Percentiles rank a stretch among this genome's conserved stretches.
phyloP scores from a whole-genome alignment of 2,329 filamentous ascomycete species.

The Sporothrix phasma region DNA sequence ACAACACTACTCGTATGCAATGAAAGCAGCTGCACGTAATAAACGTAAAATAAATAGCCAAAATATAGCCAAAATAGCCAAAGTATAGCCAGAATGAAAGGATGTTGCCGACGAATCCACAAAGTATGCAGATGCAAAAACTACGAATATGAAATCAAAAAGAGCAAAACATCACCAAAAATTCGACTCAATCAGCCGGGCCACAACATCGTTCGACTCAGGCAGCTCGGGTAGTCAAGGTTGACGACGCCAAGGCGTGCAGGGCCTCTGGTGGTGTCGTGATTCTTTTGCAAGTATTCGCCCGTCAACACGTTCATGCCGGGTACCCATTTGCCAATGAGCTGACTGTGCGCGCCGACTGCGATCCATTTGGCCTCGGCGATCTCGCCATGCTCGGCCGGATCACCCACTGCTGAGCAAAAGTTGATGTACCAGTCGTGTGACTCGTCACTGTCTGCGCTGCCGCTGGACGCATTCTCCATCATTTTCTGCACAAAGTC shows the following conservation, averaged over 20 bases:
- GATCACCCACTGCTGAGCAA: constrained; percentile 32
- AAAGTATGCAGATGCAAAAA: too few species aligned
- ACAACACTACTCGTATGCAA: neutral
- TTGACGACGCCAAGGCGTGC: constrained; percentile 24
- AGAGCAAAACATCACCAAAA: constrained; percentile 20
- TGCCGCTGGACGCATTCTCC: constrained; percentile 22
- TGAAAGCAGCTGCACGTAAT: neutral
- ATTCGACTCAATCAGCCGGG: constrained; percentile 32
- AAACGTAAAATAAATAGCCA: neutral
- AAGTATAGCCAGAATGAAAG: too few species aligned
- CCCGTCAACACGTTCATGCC: constrained; percentile 34
- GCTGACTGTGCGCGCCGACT: constrained; percentile 32
- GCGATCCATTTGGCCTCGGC: constrained; percentile 35
- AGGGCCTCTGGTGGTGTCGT: constrained; percentile 19
- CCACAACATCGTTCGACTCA: constrained; percentile 32
- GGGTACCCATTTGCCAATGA: constrained; percentile 31
- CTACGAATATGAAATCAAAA: too few species aligned
- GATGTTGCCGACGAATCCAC: too few species aligned
- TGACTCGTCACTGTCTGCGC: constrained; percentile 20
- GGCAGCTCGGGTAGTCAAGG: constrained; percentile 25
- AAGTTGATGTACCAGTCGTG: constrained; percentile 28
- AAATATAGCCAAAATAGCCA: too few species aligned
- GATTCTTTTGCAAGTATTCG: constrained; percentile 24
- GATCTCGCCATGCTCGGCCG: constrained; percentile 28
- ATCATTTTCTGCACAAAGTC: constrained; percentile 30